Evolutionary conservation across 129 eudicot species (phyloP).

Genomic region (Helianthus tuberosus): DNA sequence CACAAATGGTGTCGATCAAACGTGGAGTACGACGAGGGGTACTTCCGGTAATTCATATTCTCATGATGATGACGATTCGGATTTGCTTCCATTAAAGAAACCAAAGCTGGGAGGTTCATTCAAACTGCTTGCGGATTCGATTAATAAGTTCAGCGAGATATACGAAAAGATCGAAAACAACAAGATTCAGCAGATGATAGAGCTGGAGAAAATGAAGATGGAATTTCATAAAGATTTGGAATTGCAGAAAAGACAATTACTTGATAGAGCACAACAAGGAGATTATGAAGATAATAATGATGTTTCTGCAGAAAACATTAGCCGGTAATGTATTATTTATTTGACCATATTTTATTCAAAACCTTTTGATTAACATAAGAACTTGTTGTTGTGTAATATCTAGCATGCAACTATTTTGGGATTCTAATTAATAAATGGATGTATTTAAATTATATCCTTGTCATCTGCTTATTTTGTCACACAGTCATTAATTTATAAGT

Average conservation of each 20-base stretch:
- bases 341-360: conserved; percentile 20
- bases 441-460: conserved; percentile 16
- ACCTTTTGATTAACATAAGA: conserved; percentile 31
- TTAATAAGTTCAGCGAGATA: conserved; percentile 65
- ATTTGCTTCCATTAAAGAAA: conserved; percentile 49
- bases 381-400: conserved; percentile 55
- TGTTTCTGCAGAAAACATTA: conserved; percentile 50
- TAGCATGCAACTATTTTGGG: conserved; percentile 19
- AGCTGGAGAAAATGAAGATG: conserved; percentile 81
- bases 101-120: conserved; percentile 44
- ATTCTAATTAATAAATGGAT: conserved; percentile 36
- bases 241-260: conserved; percentile 69
- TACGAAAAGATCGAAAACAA: conserved; percentile 66
- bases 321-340: conserved; percentile 42
- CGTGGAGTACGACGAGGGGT: conserved; percentile 38
- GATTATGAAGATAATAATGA: conserved; percentile 60
- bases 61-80: conserved; percentile 51
- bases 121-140: conserved; percentile 71
- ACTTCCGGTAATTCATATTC: conserved; percentile 52
- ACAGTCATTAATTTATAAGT: neutral
- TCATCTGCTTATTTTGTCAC: conserved; percentile 13
- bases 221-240: conserved; percentile 72
- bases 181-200: conserved; percentile 71
- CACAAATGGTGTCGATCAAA: conserved; percentile 60
- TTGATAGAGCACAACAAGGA: conserved; percentile 78